Evolutionary conservation across 345 rosid genomes (phyloP), one percentile per base, ranked within the genome.

Genomic region (Crucihimalaya himalaica): DNA sequence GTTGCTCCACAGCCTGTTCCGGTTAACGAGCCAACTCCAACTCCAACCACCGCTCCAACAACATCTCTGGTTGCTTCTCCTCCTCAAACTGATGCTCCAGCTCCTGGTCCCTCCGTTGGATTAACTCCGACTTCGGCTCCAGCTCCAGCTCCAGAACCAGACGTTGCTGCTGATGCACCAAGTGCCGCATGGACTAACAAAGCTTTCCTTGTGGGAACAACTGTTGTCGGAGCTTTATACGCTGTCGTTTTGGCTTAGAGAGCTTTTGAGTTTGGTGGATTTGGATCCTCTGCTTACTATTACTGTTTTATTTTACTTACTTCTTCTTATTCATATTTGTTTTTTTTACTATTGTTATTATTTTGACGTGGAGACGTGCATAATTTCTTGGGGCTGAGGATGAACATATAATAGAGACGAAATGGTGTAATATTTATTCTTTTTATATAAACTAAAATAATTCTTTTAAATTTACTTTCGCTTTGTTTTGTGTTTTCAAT

Each of bases 191-290:
- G 63, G 68, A 47, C 79, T 31, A 73, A 69, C 54, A 82, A 71
- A 55, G 81, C 79, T 75, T 84, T 84, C 68, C 70, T 83, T 8
- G 82, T 83, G 2, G 87, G 85, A 31, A 85, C 84, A 51, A 85
- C 81, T 35, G 64, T 86, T 12, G 80, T 85, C 6, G 91, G 82
- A 55, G 77, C 83, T 56, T 16, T 87, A 65, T 82, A 84, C 64
- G 87, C 88, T 73, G 80, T 76, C 56, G 68, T 83, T 69, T 83
- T 87, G 84, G 91, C 88, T 66, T 89, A 85, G 77, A 71, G 57
- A 23, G 46, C 35, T 57, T 50, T 40, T 69, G 46, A 64, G 42
- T 63, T 14, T 43, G 50, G 32, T 42, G 68, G 74, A 53, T 62
- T 19, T 51, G 9, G 39, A 53, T 68, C 56, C 63, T 54, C 57